phyloP scores from a whole-genome alignment of 192 early-diverging fungal genomes.

The Tieghemiomyces parasiticus region DNA sequence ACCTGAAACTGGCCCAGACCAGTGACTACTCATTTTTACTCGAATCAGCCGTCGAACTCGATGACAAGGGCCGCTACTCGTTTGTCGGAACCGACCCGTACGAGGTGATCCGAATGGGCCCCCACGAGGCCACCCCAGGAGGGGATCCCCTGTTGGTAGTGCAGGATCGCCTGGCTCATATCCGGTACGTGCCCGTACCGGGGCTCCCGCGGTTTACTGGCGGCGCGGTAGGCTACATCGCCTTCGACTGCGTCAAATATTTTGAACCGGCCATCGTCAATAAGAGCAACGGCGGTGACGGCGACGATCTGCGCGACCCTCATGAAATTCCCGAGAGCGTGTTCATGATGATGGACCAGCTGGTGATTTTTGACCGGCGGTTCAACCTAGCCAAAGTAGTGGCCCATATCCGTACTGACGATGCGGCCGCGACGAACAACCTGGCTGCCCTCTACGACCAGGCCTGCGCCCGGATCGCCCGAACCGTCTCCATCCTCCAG shows the following conservation, averaged over 20 bases:
- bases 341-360: slow-evolving; percentile 88
- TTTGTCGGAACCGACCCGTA: slow-evolving; percentile 90
- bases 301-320: slow-evolving; percentile 65
- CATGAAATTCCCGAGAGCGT: slow-evolving; percentile 84
- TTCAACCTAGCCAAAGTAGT: slow-evolving; percentile 85
- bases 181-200: slow-evolving; percentile 64
- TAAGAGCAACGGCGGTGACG: too few relatives aligned
- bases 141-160: slow-evolving; percentile 80
- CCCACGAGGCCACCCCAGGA: slow-evolving; percentile 40
- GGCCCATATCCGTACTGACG: slow-evolving; percentile 70
- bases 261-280: slow-evolving; percentile 92
- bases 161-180: slow-evolving; percentile 65
- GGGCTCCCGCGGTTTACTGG: slow-evolving; percentile 61
- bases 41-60: slow-evolving; percentile 86
- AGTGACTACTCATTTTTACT: slow-evolving; percentile 88
- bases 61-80: slow-evolving; percentile 91
- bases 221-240: slow-evolving; percentile 94
- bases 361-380: slow-evolving; percentile 92
- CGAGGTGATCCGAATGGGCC: slow-evolving; percentile 67
- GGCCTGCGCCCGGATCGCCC: slow-evolving; percentile 51
- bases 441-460: slow-evolving; percentile 47
- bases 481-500: slow-evolving; percentile 51
- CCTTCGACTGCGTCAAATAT: slow-evolving; percentile 93
- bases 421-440: slow-evolving; percentile 33
- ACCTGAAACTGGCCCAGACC: slow-evolving; percentile 69